Evolutionary conservation across 2,329 filamentous ascomycete species (phyloP).

Genomic region (Elsinoe perseae): DNA sequence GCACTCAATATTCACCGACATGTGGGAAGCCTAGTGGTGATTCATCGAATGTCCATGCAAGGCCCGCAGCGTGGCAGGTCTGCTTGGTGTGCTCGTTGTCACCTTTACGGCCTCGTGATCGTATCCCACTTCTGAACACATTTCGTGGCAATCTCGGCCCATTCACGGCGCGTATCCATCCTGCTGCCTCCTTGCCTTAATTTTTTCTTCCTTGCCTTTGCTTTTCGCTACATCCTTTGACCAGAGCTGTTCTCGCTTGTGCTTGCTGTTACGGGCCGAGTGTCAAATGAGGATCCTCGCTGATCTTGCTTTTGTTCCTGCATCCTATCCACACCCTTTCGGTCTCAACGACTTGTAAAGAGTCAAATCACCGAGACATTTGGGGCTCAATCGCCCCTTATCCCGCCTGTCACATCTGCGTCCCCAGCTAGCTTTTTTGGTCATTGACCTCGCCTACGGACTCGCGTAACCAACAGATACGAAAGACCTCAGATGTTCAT

Average conservation of each 20-base stretch:
- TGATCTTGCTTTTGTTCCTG: slow-evolving; percentile 12
- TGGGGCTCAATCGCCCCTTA: slow-evolving; percentile 9
- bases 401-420: background rate
- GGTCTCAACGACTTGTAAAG: slow-evolving; percentile 8
- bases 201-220: background rate
- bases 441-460: background rate
- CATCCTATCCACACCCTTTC: slow-evolving; percentile 3
- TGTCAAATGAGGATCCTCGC: slow-evolving; percentile 4
- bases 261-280: background rate
- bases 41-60: background rate
- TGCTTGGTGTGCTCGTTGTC: background rate
- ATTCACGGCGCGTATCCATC: slow-evolving; percentile 1
- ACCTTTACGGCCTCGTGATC: background rate
- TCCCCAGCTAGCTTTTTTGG: background rate
- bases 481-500: background rate
- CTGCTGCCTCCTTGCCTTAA: background rate
- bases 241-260: background rate
- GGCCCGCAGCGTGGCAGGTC: background rate
- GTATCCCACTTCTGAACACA: background rate
- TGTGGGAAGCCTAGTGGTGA: background rate
- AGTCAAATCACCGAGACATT: slow-evolving; percentile 12
- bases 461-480: background rate
- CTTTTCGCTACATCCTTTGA: background rate
- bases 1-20: background rate
- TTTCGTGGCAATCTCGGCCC: background rate